Evolutionary conservation across 495 filamentous ascomycete genomes (phyloP).

Genomic region (Xylaria acuta): DNA sequence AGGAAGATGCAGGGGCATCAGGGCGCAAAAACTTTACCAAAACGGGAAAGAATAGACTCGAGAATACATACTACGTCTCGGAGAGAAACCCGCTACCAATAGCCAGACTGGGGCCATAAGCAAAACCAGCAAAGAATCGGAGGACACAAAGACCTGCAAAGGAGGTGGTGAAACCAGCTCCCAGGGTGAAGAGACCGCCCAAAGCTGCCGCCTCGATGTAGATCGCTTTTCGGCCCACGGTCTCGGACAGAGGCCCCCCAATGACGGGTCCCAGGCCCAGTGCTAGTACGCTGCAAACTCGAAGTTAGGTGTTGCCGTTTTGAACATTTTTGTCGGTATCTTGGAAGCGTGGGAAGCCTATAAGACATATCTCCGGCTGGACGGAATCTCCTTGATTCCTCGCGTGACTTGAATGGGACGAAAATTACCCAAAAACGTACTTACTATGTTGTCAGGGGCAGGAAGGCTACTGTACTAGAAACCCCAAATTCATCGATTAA

Average conservation of each 20-base stretch:
- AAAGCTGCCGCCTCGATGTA: constrained; percentile 58
- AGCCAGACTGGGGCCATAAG: constrained; percentile 60
- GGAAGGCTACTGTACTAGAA: constrained; percentile 57
- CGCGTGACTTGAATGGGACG: background rate
- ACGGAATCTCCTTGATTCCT: background rate
- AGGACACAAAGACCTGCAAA: constrained; percentile 63
- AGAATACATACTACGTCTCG: constrained; percentile 52
- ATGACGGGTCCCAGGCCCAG: constrained; percentile 65
- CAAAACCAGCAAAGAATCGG: constrained; percentile 67
- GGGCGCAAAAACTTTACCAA: background rate
- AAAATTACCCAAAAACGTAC: constrained; percentile 36
- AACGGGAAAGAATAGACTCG: background rate
- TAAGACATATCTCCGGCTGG: too few species aligned
- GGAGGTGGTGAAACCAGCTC: constrained; percentile 61
- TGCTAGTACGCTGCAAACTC: constrained; percentile 49
- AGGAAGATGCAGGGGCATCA: background rate
- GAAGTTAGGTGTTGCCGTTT: background rate
- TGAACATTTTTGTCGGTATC: background rate
- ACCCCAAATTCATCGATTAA: constrained; percentile 56
- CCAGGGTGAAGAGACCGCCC: constrained; percentile 68
- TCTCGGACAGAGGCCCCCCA: constrained; percentile 66
- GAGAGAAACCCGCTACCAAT: constrained; percentile 62
- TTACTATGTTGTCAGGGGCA: constrained; percentile 62
- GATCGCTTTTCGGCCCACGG: constrained; percentile 57
- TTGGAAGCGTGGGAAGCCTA: background rate